A percentile compares a stretch with the other conserved stretches of the same genome.
Evolutionary conservation across 1,139 yeast species (phyloP).

Genomic region (Debaryomyces robertsiae): DNA sequence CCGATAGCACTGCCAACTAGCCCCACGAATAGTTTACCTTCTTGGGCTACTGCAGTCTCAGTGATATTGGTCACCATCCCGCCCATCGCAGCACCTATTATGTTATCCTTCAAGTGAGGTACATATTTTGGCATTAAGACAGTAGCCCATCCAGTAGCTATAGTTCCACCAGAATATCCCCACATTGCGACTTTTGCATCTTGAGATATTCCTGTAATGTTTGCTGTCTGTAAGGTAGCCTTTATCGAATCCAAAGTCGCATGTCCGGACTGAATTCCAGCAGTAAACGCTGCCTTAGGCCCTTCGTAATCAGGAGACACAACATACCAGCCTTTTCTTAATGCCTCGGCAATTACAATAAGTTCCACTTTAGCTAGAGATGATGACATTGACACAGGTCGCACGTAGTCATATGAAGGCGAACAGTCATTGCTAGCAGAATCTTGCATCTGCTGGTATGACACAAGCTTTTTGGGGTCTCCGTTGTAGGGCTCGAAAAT

Average conservation of each 20-base stretch:
- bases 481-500: constrained; percentile 34
- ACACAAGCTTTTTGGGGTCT: constrained; percentile 28
- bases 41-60: too few relatives aligned
- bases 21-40: too few relatives aligned
- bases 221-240: constrained; percentile 28
- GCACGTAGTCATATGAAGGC: too few relatives aligned
- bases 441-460: constrained; percentile 39
- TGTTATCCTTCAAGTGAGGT: constrained; percentile 17
- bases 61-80: too few relatives aligned
- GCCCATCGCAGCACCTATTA: too few relatives aligned
- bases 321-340: constrained; percentile 37
- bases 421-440: constrained; percentile 19
- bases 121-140: constrained; percentile 34
- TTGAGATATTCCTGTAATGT: constrained; percentile 29
- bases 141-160: constrained; percentile 43
- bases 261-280: constrained; percentile 24
- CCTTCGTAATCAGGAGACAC: constrained; percentile 39
- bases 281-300: constrained; percentile 30
- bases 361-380: constrained; percentile 25
- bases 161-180: constrained; percentile 46
- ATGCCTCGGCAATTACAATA: constrained; percentile 25
- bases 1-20: too few relatives aligned
- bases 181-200: constrained; percentile 33
- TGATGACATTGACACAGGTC: too few relatives aligned
- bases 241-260: too few relatives aligned